These are phyloP conservation scores for Heliocybe sulcata DNA, from an alignment of 1,284 basidiomycete species.

Conservation along the genomic window DNA sequence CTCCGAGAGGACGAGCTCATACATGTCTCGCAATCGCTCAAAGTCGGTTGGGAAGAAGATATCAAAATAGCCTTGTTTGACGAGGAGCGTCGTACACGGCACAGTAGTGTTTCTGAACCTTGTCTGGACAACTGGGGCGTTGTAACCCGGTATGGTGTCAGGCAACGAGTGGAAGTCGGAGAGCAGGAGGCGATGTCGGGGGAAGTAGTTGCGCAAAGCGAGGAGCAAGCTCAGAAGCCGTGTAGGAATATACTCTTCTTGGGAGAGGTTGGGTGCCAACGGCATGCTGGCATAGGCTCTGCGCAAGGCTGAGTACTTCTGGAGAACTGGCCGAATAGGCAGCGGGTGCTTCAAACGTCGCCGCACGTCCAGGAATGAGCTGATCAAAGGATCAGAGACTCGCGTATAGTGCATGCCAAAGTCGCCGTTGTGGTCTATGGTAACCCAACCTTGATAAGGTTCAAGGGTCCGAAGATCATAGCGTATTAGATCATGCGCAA, in stretches of 20 bases:
- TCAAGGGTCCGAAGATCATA: conserved; percentile 75
- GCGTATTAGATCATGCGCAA: conserved; percentile 92
- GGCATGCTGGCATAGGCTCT: conserved; percentile 66
- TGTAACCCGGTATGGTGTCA: conserved; percentile 78
- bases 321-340: conserved; percentile 51
- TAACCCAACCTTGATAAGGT: conserved; percentile 82
- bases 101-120: conserved; percentile 80
- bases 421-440: conserved; percentile 79
- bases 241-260: conserved; percentile 91
- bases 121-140: conserved; percentile 96
- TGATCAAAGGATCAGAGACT: conserved; percentile 80
- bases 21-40: conserved; percentile 78
- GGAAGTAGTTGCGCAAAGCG: conserved; percentile 81
- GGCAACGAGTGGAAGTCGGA: conserved; percentile 91
- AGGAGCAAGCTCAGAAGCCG: conserved; percentile 84
- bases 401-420: conserved; percentile 84
- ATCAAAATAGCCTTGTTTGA: conserved; percentile 96
- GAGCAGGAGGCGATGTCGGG: conserved; percentile 85
- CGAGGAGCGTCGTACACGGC: conserved; percentile 86
- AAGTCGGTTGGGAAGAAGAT: conserved; percentile 99
- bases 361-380: conserved; percentile 64
- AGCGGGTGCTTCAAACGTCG: conserved; percentile 45
- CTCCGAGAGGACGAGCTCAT: conserved; percentile 72
- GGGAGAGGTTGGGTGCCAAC: conserved; percentile 87
- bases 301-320: conserved; percentile 47